A percentile compares a stretch with the other conserved stretches of the same genome.
phyloP scores from a whole-genome alignment of 1,139 yeast genomes.

The Pichia sp. region DNA sequence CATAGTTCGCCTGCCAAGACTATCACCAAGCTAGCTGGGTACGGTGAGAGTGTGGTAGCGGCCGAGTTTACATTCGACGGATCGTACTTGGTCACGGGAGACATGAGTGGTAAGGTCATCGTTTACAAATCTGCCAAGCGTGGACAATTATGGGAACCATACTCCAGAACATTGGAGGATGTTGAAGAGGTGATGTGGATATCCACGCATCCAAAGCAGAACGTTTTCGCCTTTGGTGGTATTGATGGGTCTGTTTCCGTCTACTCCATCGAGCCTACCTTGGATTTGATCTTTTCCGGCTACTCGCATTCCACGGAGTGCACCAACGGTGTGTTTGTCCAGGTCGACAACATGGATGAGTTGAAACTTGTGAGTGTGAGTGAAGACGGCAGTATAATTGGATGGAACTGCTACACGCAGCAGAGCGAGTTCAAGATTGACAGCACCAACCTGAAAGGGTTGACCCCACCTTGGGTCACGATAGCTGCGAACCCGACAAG shows the following conservation, averaged over 20 bases:
- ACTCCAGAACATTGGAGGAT: conserved; percentile 67
- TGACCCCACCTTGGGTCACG: conserved; percentile 86
- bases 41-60: conserved; percentile 81
- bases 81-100: conserved; percentile 75
- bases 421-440: conserved; percentile 62
- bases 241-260: conserved; percentile 96
- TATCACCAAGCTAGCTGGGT: conserved; percentile 70
- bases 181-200: conserved; percentile 85
- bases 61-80: conserved; percentile 87
- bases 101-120: conserved; percentile 85
- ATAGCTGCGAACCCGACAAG: conserved; percentile 43
- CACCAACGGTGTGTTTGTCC: conserved; percentile 70
- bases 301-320: conserved; percentile 76
- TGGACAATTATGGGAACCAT: conserved; percentile 75
- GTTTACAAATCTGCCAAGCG: conserved; percentile 67
- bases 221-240: conserved; percentile 87
- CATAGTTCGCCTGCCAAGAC: conserved; percentile 78
- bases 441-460: conserved; percentile 58
- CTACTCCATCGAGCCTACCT: conserved; percentile 64
- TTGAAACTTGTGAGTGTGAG: conserved; percentile 70
- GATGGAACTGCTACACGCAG: conserved; percentile 86
- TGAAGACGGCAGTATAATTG: conserved; percentile 83
- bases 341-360: conserved; percentile 56
- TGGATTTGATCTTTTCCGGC: conserved; percentile 73
- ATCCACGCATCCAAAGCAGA: conserved; percentile 68